Conservation (phyloP, 2,329 filamentous ascomycete species). For the Cladosporium oxysporum region DNA sequence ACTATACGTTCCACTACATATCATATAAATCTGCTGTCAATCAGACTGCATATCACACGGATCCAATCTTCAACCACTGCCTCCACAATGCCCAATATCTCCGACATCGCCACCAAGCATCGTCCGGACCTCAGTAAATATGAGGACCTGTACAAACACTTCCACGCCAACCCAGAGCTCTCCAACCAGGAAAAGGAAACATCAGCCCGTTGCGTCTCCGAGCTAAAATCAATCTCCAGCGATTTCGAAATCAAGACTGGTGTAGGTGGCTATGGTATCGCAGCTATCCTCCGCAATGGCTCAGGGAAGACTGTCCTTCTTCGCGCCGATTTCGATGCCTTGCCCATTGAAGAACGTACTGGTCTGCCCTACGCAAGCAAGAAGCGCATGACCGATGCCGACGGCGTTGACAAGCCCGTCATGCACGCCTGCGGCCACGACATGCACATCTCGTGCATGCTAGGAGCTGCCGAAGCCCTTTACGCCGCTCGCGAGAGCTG, state of each 20-base stretch:
- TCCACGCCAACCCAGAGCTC: constrained; percentile 62
- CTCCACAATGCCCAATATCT: constrained; percentile 28
- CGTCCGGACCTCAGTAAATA: constrained; percentile 49
- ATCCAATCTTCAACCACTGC: not conserved
- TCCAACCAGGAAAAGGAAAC: constrained; percentile 59
- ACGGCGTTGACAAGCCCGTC: constrained; percentile 55
- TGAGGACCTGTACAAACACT: constrained; percentile 59
- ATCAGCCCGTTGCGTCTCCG: constrained; percentile 48
- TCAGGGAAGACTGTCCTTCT: constrained; percentile 57
- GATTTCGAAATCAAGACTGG: constrained; percentile 49
- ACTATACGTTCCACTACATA: not conserved
- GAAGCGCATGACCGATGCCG: constrained; percentile 44
- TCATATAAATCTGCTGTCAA: not conserved
- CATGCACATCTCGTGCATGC: constrained; percentile 61
- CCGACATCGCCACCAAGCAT: constrained; percentile 32
- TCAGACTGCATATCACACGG: not conserved
- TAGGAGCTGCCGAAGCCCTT: constrained; percentile 58
- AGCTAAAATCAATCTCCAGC: constrained; percentile 40
- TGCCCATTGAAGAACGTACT: constrained; percentile 60
- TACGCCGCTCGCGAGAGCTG: constrained; percentile 49
- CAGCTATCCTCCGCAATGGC: constrained; percentile 59
- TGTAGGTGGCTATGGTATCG: constrained; percentile 62
- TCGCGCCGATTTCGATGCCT: constrained; percentile 63
- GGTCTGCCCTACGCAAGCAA: constrained; percentile 58
- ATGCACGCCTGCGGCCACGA: constrained; percentile 73